Evolutionary conservation across 2,329 filamentous ascomycete genomes (phyloP).

Genomic region (Chaetomiaceae sp.): DNA sequence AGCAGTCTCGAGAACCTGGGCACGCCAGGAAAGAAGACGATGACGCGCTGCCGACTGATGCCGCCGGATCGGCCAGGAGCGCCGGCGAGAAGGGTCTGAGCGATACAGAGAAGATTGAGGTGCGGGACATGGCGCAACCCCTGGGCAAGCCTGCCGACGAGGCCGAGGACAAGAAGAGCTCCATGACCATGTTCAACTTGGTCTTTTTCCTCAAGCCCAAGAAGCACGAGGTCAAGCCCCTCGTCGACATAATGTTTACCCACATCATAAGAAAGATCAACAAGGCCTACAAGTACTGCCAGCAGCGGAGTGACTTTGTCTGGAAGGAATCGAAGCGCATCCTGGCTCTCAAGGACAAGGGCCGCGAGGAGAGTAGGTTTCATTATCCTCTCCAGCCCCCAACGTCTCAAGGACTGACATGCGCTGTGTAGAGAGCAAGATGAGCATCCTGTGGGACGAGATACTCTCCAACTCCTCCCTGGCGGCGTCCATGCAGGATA

Average conservation of each 20-base stretch:
- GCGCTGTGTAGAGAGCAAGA: constrained; percentile 45
- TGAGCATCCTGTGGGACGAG: constrained; percentile 64
- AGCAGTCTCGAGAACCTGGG: constrained; percentile 32
- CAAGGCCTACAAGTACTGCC: constrained; percentile 87
- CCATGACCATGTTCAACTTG: constrained; percentile 96
- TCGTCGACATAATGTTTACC: constrained; percentile 74
- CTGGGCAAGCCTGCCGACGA: constrained; percentile 41
- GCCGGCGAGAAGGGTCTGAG: constrained; percentile 25
- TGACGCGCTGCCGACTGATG: constrained; percentile 23
- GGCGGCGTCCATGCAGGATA: constrained; percentile 74
- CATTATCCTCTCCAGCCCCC: not conserved
- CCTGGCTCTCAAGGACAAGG: constrained; percentile 74
- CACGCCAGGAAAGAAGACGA: constrained; percentile 30
- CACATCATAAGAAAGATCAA: constrained; percentile 90
- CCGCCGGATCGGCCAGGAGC: constrained; percentile 11
- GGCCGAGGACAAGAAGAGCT: constrained; percentile 58
- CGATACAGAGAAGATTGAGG: constrained; percentile 32
- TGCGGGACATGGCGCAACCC: constrained; percentile 29
- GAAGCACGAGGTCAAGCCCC: constrained; percentile 67
- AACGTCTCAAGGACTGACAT: constrained; percentile 14
- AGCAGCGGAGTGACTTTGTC: constrained; percentile 84
- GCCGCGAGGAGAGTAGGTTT: constrained; percentile 59
- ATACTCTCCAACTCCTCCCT: constrained; percentile 71
- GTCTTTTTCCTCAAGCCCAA: constrained; percentile 86
- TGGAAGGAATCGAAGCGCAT: constrained; percentile 87